Evolutionary conservation across 2,329 filamentous ascomycete genomes (phyloP).

Genomic region (Alternaria sp.): DNA sequence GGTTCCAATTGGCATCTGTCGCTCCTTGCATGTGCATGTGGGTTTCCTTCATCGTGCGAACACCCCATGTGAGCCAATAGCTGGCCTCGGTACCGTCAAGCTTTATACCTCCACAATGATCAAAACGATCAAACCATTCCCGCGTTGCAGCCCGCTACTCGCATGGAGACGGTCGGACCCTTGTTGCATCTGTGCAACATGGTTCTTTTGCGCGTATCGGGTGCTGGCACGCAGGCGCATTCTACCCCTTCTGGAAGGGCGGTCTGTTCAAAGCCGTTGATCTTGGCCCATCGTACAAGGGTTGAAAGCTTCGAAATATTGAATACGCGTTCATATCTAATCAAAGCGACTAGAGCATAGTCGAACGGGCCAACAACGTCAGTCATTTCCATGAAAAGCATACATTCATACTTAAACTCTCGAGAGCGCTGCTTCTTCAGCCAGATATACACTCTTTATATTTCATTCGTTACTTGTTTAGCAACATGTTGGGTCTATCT

Average conservation of each 20-base stretch:
- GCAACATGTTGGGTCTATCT: conserved; percentile 14
- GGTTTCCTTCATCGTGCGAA: not conserved
- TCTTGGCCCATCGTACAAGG: conserved; percentile 1
- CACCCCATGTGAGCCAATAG: not conserved
- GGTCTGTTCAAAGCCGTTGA: not conserved
- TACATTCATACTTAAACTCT: conserved; percentile 5
- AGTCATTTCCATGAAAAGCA: not conserved
- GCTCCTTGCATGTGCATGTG: not conserved
- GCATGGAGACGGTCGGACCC: not conserved
- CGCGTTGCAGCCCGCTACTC: not conserved
- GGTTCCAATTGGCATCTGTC: not conserved
- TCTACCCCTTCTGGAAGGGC: not conserved
- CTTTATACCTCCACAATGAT: not conserved
- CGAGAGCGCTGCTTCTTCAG: not conserved
- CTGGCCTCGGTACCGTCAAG: not conserved
- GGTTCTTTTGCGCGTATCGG: not conserved
- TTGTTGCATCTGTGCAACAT: not conserved
- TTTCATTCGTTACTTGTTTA: not conserved
- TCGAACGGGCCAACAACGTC: not conserved
- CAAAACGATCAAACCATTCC: not conserved
- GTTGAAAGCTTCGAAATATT: not conserved
- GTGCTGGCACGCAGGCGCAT: not conserved
- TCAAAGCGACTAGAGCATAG: not conserved
- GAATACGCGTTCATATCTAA: not conserved
- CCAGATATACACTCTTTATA: not conserved